These are phyloP conservation scores for Pseudocohnilembus persalinus DNA, from an alignment of 169 alveolate genomes.

Conservation along the genomic window DNA sequence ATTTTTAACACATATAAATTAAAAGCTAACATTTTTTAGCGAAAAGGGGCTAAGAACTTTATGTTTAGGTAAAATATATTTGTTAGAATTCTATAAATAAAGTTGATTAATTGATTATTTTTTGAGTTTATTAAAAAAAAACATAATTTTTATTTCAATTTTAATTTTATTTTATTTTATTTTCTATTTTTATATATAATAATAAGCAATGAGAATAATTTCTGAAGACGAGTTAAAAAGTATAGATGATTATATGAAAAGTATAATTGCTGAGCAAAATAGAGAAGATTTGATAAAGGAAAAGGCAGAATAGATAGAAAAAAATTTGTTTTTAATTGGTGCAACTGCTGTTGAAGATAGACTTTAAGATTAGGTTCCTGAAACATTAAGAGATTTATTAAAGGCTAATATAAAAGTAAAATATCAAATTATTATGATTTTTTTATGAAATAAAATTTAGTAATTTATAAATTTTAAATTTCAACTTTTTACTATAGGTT, in stretches of 20 bases:
- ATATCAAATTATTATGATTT: too few species aligned
- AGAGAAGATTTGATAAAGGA: conserved; percentile 64
- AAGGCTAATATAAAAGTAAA: conserved; percentile 47
- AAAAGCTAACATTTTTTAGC: conserved; percentile 58
- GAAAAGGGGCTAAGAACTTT: conserved; percentile 84
- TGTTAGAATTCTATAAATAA: not conserved
- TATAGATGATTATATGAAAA: conserved; percentile 55
- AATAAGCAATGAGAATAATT: conserved; percentile 74
- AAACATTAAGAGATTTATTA: conserved; percentile 40
- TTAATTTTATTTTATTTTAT: too few species aligned
- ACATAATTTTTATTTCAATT: not conserved
- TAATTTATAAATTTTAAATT: too few species aligned
- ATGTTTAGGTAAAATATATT: conserved; percentile 25
- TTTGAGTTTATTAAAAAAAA: too few species aligned
- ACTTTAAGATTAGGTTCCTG: conserved; percentile 82
- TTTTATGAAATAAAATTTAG: too few species aligned
- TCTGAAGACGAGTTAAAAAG: conserved; percentile 64
- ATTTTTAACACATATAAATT: conserved; percentile 45
- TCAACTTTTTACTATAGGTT: too few species aligned
- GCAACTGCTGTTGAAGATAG: conserved; percentile 91
- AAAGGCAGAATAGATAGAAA: conserved; percentile 77
- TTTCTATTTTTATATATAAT: too few species aligned
- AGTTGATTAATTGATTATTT: too few species aligned
- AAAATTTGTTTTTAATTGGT: conserved; percentile 72
- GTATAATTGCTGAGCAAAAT: conserved; percentile 41